These are phyloP conservation scores for Pseudogymnoascus sp. DNA, from an alignment of 2,329 filamentous ascomycete genomes.

Conservation along the genomic window DNA sequence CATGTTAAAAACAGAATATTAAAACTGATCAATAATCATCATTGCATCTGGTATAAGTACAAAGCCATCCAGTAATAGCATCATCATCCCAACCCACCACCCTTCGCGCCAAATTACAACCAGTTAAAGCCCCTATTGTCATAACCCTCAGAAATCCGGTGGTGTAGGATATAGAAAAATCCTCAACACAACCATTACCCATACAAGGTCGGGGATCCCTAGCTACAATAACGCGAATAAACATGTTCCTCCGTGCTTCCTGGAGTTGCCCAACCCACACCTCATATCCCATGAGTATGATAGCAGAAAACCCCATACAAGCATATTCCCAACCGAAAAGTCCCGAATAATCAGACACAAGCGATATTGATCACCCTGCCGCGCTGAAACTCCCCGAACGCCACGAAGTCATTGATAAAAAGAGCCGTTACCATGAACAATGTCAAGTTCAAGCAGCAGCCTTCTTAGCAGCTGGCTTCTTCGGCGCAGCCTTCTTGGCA, in stretches of 20 bases:
- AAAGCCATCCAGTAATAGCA: conserved; percentile 11
- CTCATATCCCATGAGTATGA: conserved; percentile 9
- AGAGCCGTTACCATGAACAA: conserved; percentile 1
- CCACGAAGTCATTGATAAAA: conserved; percentile 8
- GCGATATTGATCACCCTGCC: conserved; percentile 2
- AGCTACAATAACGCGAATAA: conserved; percentile 9
- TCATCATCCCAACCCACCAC: conserved; percentile 6
- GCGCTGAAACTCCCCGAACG: conserved; percentile 8
- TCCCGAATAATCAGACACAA: conserved; percentile 9
- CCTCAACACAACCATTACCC: conserved; percentile 9
- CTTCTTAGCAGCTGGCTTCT: conserved; percentile 31
- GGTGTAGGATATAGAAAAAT: background rate
- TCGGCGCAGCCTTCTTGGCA: conserved; percentile 39
- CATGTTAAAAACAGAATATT: background rate
- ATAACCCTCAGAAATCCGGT: conserved; percentile 10
- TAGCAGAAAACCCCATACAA: conserved; percentile 8
- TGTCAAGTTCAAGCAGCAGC: conserved; percentile 10
- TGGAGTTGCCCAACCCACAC: conserved; percentile 6
- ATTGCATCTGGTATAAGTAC: conserved; percentile 11
- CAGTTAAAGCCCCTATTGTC: conserved; percentile 8
- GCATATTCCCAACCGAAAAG: background rate
- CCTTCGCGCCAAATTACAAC: conserved; percentile 12
- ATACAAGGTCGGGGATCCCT: conserved; percentile 9
- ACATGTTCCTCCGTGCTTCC: conserved; percentile 9
- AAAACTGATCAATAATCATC: conserved; percentile 10